Evolutionary conservation across 345 rosid species (phyloP).

Genomic region (Corchorus capsularis): DNA sequence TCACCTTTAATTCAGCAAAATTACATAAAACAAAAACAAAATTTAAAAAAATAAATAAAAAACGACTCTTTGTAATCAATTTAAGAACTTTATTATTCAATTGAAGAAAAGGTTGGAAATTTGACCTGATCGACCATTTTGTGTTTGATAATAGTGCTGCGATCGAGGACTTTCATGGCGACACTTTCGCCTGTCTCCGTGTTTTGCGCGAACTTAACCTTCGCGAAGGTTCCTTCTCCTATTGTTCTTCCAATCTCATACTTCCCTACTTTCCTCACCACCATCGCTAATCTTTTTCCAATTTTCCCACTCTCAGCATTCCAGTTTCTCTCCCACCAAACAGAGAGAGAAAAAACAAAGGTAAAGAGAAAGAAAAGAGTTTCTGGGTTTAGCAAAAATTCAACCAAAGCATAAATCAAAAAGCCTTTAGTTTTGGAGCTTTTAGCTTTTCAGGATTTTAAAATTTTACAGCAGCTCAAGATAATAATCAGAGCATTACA

Average conservation of each 20-base stretch:
- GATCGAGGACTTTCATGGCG: constrained; percentile 95
- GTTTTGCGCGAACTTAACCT: constrained; percentile 96
- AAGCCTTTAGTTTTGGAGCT: not conserved
- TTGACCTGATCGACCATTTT: constrained; percentile 94
- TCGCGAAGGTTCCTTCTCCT: constrained; percentile 96
- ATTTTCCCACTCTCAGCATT: constrained; percentile 4
- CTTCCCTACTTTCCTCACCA: constrained; percentile 91
- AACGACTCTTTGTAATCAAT: not conserved
- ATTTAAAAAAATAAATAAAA: not conserved
- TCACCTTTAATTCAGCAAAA: not conserved
- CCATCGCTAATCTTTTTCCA: constrained; percentile 45
- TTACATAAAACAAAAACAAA: not conserved
- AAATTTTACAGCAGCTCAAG: not conserved
- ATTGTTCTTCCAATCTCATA: constrained; percentile 95
- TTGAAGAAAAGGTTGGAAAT: not conserved
- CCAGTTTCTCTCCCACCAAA: constrained; percentile 12
- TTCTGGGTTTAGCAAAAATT: not conserved
- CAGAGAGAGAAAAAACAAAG: not conserved
- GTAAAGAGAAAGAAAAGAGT: not conserved
- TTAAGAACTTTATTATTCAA: not conserved
- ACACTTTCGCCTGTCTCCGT: constrained; percentile 99
- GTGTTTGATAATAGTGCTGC: constrained; percentile 84
- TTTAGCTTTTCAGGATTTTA: not conserved
- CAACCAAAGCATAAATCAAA: constrained; percentile 12
- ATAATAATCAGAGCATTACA: not conserved